Conservation (phyloP, 371 early-diverging fungal genomes). For the Rhizopus arrhizus region DNA sequence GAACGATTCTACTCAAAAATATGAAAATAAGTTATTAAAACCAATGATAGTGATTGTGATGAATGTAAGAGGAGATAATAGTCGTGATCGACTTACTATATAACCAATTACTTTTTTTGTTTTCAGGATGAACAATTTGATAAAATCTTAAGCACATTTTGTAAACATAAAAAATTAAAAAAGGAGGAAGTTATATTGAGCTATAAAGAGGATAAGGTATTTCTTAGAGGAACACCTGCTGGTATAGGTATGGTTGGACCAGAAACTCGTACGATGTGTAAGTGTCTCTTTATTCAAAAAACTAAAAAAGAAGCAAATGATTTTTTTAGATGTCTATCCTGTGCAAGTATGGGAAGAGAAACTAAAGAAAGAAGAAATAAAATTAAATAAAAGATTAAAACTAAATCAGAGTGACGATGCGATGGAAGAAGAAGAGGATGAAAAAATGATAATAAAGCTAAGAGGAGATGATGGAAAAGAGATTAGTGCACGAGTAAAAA, state of each 20-base stretch:
- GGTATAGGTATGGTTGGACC: slow-evolving; percentile 34
- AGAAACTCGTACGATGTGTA: slow-evolving; percentile 26
- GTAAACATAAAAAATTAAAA: slow-evolving; percentile 29
- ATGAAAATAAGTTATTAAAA: slow-evolving; percentile 20
- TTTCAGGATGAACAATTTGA: slow-evolving; percentile 41
- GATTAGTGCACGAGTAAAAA: slow-evolving; percentile 30
- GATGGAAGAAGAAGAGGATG: slow-evolving; percentile 3
- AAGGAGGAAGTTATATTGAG: slow-evolving; percentile 32
- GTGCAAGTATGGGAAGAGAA: slow-evolving; percentile 27
- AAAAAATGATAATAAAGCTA: slow-evolving; percentile 24
- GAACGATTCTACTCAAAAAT: background rate
- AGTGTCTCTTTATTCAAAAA: background rate
- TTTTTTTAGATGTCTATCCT: slow-evolving; percentile 37
- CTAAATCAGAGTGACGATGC: background rate
- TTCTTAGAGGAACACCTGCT: slow-evolving; percentile 42
- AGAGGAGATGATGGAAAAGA: slow-evolving; percentile 36
- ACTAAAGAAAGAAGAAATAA: background rate
- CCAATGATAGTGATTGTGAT: slow-evolving; percentile 39
- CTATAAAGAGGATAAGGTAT: slow-evolving; percentile 36
- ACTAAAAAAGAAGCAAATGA: no score
- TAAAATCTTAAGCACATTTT: slow-evolving; percentile 28
- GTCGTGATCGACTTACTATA: background rate
- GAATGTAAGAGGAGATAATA: slow-evolving; percentile 30
- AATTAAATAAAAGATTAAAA: slow-evolving; percentile 12
- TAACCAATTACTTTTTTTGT: background rate